These are phyloP conservation scores for Tieghemostelium lacteum DNA, from an alignment of 78 protist species.

Conservation along the genomic window DNA sequence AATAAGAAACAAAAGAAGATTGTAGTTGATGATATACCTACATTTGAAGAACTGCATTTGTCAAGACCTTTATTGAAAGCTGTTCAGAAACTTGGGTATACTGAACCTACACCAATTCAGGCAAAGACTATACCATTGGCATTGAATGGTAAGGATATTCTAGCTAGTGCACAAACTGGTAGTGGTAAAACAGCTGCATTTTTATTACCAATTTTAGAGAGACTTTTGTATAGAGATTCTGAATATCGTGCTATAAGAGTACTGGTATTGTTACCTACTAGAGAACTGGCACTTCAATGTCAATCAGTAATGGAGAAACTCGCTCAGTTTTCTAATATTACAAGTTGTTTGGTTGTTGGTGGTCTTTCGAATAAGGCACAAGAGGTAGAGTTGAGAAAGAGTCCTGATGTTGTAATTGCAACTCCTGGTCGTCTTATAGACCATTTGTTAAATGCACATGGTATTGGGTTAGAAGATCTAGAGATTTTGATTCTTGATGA, in stretches of 20 bases:
- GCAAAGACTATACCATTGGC: conserved; percentile 86
- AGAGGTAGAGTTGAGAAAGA: conserved; percentile 68
- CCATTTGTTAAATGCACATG: conserved; percentile 86
- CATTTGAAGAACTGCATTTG: conserved; percentile 71
- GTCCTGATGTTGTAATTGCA: conserved; percentile 93
- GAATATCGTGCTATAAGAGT: conserved; percentile 54
- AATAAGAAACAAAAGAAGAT: conserved; percentile 47
- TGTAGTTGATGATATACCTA: conserved; percentile 69
- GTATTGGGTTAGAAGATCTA: conserved; percentile 84
- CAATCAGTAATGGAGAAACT: conserved; percentile 80
- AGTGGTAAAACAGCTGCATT: conserved; percentile 96
- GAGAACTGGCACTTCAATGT: conserved; percentile 95
- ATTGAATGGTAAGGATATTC: conserved; percentile 86
- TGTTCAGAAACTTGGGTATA: conserved; percentile 52
- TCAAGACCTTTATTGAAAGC: conserved; percentile 75
- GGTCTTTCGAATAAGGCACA: conserved; percentile 87
- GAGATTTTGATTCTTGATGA: conserved; percentile 91
- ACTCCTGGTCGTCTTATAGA: conserved; percentile 97
- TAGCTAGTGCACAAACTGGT: conserved; percentile 93
- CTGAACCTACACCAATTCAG: conserved; percentile 81
- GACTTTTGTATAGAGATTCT: conserved; percentile 57
- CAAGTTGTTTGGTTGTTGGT: conserved; percentile 87
- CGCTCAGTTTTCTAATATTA: conserved; percentile 80
- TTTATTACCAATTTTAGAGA: conserved; percentile 89
- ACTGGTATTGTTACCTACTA: conserved; percentile 89